phyloP scores from a whole-genome alignment of 192 early-diverging fungal genomes.

The Coemansia sp. region DNA sequence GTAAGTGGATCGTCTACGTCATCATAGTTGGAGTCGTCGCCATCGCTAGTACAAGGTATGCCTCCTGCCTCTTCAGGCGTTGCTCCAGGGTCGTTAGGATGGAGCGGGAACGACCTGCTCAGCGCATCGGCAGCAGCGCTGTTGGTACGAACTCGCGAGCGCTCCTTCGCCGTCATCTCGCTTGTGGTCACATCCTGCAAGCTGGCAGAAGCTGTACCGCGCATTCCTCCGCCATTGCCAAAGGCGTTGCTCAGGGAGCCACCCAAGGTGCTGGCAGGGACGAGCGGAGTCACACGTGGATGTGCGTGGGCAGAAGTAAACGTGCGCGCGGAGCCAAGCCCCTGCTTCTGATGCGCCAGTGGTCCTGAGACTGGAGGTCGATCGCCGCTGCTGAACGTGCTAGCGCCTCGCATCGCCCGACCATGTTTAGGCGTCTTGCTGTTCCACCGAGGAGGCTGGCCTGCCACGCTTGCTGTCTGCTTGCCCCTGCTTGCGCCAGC shows the following conservation, averaged over 20 bases:
- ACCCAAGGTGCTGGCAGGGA: background rate
- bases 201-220: conserved; percentile 33
- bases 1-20: conserved; percentile 11
- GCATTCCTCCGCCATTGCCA: conserved; percentile 7
- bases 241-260: background rate
- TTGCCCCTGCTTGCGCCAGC: background rate
- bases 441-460: background rate
- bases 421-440: background rate
- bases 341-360: conserved; percentile 1
- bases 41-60: conserved; percentile 6
- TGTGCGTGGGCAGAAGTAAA: conserved; percentile 14
- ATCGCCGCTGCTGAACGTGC: conserved; percentile 19
- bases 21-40: conserved; percentile 20
- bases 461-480: background rate
- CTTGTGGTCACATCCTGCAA: conserved; percentile 34
- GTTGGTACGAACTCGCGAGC: conserved; percentile 18
- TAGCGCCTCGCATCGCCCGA: conserved; percentile 8
- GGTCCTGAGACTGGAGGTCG: background rate
- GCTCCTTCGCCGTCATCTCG: background rate
- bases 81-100: conserved; percentile 8
- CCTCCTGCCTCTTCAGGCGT: background rate
- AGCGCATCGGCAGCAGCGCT: conserved; percentile 18
- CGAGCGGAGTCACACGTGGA: background rate
- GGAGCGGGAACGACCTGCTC: conserved; percentile 15
- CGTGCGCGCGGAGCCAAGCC: conserved; percentile 16